Percentiles rank a stretch among this genome's conserved stretches.
Conservation (phyloP, 306 rosid species). For the Cercis canadensis region DNA sequence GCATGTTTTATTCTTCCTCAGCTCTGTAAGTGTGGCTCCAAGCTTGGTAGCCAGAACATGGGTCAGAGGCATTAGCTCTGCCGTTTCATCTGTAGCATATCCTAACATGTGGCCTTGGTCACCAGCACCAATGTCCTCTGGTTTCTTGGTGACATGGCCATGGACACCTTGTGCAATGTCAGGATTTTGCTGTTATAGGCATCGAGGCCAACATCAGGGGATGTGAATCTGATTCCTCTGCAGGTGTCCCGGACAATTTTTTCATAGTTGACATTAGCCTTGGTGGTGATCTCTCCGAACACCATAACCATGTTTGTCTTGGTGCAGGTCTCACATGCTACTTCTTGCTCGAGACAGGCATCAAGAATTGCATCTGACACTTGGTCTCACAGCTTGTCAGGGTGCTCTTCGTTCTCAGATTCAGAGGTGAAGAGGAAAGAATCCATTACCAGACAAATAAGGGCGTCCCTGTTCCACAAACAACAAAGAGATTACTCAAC, state of each 20-base stretch:
- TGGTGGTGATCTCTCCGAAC: constrained; percentile 68
- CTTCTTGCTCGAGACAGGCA: constrained; percentile 54
- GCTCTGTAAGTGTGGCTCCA: constrained; percentile 50
- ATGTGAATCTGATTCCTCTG: constrained; percentile 69
- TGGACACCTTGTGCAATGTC: constrained; percentile 81
- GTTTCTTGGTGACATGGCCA: constrained; percentile 46
- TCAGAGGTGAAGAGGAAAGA: constrained; percentile 56
- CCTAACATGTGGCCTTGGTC: constrained; percentile 60
- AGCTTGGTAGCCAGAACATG: constrained; percentile 59
- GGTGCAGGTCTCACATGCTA: constrained; percentile 56
- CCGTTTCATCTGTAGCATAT: constrained; percentile 53
- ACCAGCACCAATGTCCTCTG: constrained; percentile 54
- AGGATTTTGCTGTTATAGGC: constrained; percentile 77
- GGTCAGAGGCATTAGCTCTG: constrained; percentile 53
- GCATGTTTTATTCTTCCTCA: constrained; percentile 51
- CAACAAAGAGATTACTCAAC: too few species aligned
- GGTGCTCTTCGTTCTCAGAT: constrained; percentile 63
- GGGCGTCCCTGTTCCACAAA: too few species aligned
- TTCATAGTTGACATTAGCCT: constrained; percentile 71
- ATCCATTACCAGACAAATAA: too few species aligned
- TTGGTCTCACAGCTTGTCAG: constrained; percentile 61
- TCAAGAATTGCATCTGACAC: constrained; percentile 52
- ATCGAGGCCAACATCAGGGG: constrained; percentile 75
- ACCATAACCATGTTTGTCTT: constrained; percentile 60
- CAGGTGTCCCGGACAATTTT: constrained; percentile 73